Evolutionary conservation across 2,329 filamentous ascomycete species (phyloP), one percentile per base, ranked within the genome.

Genomic region (Hypoxylon sp.): DNA sequence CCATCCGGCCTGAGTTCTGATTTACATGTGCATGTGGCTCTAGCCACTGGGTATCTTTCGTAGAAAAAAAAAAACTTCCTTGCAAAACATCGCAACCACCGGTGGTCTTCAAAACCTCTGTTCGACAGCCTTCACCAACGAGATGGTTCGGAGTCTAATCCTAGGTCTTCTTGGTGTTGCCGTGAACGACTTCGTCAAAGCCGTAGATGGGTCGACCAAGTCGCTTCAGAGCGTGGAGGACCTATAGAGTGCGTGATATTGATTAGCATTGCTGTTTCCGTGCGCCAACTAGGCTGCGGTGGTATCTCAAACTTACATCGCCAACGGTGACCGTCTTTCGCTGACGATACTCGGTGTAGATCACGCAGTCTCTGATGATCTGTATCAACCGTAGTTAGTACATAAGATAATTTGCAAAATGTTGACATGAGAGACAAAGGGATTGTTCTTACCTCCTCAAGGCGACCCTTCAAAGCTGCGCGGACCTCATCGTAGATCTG

Each of bases 401-500:
- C 17, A 35, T 26, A 23, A 9, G 11, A 25, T 29, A 12, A 19
- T n/a, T n/a, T n/a, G n/a, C n/a, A n/a, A n/a, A n/a, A n/a, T n/a
- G n/a, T n/a, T n/a, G n/a, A n/a, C n/a, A n/a, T n/a, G 13, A 12
- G 31, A 13, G 29, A 12, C 37, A 67, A 46, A 13, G 2, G 25
- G 12, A 4, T 12, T 35, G 13, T 19, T 44, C 71, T 23, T 72
- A 86, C 83, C 19, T 58, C 56, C 4, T 71, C 59, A 0, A 92
- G 69, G 0, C 77, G 73, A 0, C 61, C 53, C 15, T 77, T 81
- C 1, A 92, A 42, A 0, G 75, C 81, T 0, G 3, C 12, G 0
- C 89, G 75, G 0, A 78, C 68, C 0, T 89, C 85, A 0, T 84
- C 75, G 62, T 92, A 92, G 2, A 91, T 86, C 0, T 34, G 58